phyloP scores from a whole-genome alignment of 2,329 filamentous ascomycete species.

The Calycina marina region DNA sequence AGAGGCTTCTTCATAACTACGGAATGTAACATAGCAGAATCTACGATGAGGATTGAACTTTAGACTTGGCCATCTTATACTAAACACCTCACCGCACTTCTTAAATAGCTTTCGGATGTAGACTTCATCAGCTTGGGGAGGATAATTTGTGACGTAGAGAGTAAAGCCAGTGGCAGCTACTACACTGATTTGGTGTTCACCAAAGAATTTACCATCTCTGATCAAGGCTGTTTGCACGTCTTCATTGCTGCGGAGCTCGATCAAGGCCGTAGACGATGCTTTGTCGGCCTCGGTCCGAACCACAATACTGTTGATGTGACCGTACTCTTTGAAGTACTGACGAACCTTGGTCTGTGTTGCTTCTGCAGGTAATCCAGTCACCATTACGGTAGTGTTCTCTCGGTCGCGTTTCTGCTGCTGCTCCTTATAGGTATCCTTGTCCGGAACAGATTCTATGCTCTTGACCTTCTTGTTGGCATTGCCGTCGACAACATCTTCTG shows the following conservation, averaged over 20 bases:
- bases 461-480: conserved; percentile 53
- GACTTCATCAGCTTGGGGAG: conserved; percentile 56
- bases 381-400: conserved; percentile 75
- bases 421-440: conserved; percentile 24
- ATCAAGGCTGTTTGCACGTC: conserved; percentile 72
- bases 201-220: conserved; percentile 67
- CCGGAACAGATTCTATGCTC: conserved; percentile 19
- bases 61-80: conserved; percentile 78
- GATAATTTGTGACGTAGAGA: conserved; percentile 83
- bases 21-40: conserved; percentile 94
- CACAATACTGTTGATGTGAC: conserved; percentile 65
- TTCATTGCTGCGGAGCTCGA: conserved; percentile 73
- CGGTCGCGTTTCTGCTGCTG: conserved; percentile 59
- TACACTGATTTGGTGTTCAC: conserved; percentile 59
- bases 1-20: conserved; percentile 49
- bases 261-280: conserved; percentile 53
- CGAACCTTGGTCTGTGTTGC: conserved; percentile 59
- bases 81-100: conserved; percentile 67
- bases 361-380: conserved; percentile 59
- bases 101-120: conserved; percentile 56
- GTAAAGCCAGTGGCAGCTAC: conserved; percentile 64
- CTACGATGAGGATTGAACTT: conserved; percentile 79
- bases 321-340: conserved; percentile 87
- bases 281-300: conserved; percentile 46
- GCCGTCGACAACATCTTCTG: conserved; percentile 34